A percentile compares a stretch with the other conserved stretches of the same genome.
phyloP scores from a whole-genome alignment of 768 basidiomycete genomes.

The Suillus lakei region DNA sequence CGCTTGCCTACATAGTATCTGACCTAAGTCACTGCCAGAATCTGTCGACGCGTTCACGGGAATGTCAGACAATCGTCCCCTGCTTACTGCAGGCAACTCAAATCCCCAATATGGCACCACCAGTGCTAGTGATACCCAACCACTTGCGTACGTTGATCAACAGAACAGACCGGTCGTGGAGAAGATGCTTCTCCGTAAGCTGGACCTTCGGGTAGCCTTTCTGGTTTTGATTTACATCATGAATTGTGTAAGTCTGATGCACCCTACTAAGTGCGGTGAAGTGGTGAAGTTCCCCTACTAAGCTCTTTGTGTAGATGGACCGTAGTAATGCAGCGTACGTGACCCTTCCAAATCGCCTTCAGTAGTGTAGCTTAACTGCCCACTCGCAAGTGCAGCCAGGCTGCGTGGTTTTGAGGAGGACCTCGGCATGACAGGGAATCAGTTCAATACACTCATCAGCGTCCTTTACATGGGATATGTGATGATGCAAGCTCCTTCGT shows the following conservation, averaged over 20 bases:
- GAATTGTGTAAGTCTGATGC: constrained; percentile 45
- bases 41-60: too few species aligned
- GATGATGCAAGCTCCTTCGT: constrained; percentile 78
- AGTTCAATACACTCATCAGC: constrained; percentile 71
- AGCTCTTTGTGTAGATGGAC: constrained; percentile 52
- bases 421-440: constrained; percentile 58
- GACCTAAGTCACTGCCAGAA: background rate
- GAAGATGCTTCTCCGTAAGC: constrained; percentile 45
- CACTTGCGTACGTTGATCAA: constrained; percentile 13
- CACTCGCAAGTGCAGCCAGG: too few species aligned
- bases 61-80: background rate
- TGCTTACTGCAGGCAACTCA: background rate
- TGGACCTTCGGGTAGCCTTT: constrained; percentile 48
- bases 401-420: constrained; percentile 71
- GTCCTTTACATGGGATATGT: constrained; percentile 73
- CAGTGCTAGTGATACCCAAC: background rate
- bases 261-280: too few species aligned
- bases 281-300: background rate
- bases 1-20: too few species aligned
- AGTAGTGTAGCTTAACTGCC: background rate
- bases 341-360: background rate
- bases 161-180: constrained; percentile 45
- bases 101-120: background rate
- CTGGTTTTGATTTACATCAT: constrained; percentile 51
- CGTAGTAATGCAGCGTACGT: constrained; percentile 67